Conservation (phyloP, 1,284 basidiomycete genomes). For the Leccinum solheimii region DNA sequence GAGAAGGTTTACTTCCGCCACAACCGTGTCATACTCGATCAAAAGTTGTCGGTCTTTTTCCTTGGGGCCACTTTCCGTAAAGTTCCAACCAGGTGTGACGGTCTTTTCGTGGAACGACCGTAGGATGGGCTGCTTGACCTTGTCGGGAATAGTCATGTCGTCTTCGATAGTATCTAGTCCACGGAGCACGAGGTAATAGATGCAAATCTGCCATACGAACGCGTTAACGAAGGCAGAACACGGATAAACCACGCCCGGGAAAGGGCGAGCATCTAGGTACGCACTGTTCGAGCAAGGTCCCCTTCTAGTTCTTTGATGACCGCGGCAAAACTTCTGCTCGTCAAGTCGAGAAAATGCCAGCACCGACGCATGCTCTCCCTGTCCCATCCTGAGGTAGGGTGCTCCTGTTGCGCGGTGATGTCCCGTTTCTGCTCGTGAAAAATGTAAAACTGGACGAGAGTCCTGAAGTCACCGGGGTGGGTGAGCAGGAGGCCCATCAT, state of each 20-base stretch:
- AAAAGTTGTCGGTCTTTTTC: slow-evolving; percentile 92
- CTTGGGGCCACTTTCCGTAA: slow-evolving; percentile 77
- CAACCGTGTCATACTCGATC: slow-evolving; percentile 82
- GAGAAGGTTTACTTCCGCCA: slow-evolving; percentile 79
- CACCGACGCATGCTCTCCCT: slow-evolving; percentile 83
- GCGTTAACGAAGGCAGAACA: background rate
- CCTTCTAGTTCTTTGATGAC: slow-evolving; percentile 98
- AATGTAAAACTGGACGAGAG: slow-evolving; percentile 75
- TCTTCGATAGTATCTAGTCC: slow-evolving; percentile 97
- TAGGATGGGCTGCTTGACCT: slow-evolving; percentile 85
- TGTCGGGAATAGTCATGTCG: slow-evolving; percentile 93
- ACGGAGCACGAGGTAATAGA: slow-evolving; percentile 95
- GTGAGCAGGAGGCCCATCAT: slow-evolving; percentile 67
- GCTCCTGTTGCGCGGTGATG: slow-evolving; percentile 70
- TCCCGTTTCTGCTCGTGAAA: slow-evolving; percentile 81
- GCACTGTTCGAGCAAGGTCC: slow-evolving; percentile 87
- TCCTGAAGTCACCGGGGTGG: slow-evolving; percentile 77
- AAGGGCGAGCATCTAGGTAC: slow-evolving; percentile 35
- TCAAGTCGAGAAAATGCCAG: slow-evolving; percentile 89
- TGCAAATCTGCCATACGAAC: slow-evolving; percentile 64
- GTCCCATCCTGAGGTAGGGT: slow-evolving; percentile 80
- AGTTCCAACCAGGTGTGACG: slow-evolving; percentile 86
- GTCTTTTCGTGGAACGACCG: slow-evolving; percentile 84
- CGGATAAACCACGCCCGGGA: background rate
- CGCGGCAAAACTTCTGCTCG: slow-evolving; percentile 87